Conservation (phyloP, 352 stramenopile species). For the Pythium guiyangense region DNA sequence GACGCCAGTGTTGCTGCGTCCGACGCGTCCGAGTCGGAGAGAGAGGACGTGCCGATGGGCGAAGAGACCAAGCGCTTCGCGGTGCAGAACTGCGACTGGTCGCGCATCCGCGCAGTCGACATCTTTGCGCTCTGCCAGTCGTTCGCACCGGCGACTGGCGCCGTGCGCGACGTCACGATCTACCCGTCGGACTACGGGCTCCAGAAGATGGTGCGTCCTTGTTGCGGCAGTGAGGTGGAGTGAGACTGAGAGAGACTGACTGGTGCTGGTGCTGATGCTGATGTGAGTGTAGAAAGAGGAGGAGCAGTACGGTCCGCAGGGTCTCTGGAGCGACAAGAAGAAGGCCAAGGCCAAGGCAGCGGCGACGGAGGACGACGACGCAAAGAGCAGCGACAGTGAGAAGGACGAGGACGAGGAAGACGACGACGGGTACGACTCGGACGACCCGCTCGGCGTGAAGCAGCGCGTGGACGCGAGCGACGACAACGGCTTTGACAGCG, state of each 20-base stretch:
- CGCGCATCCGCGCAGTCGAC: slow-evolving; percentile 93
- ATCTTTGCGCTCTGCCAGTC: slow-evolving; percentile 93
- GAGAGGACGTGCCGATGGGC: slow-evolving; percentile 77
- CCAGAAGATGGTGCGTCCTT: slow-evolving; percentile 83
- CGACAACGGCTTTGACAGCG: slow-evolving; percentile 87
- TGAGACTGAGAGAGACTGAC: neutral
- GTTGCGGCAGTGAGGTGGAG: neutral
- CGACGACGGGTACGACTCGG: slow-evolving; percentile 56
- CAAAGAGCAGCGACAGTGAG: slow-evolving; percentile 15
- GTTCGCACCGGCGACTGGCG: slow-evolving; percentile 88
- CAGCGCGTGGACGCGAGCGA: slow-evolving; percentile 49
- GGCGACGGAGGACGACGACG: slow-evolving; percentile 15
- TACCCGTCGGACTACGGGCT: slow-evolving; percentile 96
- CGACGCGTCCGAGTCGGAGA: slow-evolving; percentile 31
- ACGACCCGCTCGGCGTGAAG: slow-evolving; percentile 67
- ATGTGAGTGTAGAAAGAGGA: slow-evolving; percentile 63
- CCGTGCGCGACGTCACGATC: slow-evolving; percentile 91
- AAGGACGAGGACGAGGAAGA: slow-evolving; percentile 28
- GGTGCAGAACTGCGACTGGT: slow-evolving; percentile 97
- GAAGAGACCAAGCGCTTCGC: slow-evolving; percentile 89
- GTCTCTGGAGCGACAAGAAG: slow-evolving; percentile 52
- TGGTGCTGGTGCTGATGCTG: neutral
- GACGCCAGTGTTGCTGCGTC: slow-evolving; percentile 23
- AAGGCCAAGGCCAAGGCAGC: slow-evolving; percentile 10
- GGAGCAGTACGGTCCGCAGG: slow-evolving; percentile 60